A percentile compares a stretch with the other conserved stretches of the same genome.
Evolutionary conservation across 805 yeast species (phyloP).

Genomic region (Metschnikowia henanensis): DNA sequence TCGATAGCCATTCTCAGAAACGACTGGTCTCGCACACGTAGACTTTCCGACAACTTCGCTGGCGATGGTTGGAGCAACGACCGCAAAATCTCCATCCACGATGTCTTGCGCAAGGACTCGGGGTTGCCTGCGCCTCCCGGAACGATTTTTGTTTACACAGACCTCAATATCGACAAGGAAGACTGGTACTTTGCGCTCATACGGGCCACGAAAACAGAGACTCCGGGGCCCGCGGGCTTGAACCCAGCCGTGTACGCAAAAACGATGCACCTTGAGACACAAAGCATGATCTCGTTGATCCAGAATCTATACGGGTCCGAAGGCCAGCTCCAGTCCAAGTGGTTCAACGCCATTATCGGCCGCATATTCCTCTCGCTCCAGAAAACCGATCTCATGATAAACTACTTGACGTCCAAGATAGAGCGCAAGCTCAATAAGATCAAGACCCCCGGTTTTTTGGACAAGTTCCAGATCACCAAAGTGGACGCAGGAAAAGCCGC

Average conservation of each 20-base stretch:
- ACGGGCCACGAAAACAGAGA: conserved; percentile 61
- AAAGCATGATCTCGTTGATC: conserved; percentile 70
- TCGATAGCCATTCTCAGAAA: conserved; percentile 72
- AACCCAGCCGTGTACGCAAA: conserved; percentile 65
- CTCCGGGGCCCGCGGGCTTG: conserved; percentile 13
- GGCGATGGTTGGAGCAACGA: conserved; percentile 6
- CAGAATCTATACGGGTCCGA: conserved; percentile 80
- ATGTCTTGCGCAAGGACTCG: conserved; percentile 24
- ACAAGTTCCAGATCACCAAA: conserved; percentile 72
- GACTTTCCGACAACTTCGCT: conserved; percentile 20
- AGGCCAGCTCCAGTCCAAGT: conserved; percentile 78
- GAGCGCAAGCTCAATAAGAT: conserved; percentile 74
- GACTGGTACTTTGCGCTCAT: conserved; percentile 89
- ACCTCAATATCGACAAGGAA: conserved; percentile 80
- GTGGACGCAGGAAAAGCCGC: conserved; percentile 78
- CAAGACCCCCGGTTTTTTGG: conserved; percentile 84
- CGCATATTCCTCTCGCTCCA: conserved; percentile 77
- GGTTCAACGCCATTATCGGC: conserved; percentile 90
- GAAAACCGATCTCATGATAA: conserved; percentile 64
- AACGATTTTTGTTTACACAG: conserved; percentile 65
- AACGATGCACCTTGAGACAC: conserved; percentile 69
- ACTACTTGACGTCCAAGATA: conserved; percentile 56
- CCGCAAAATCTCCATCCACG: conserved; percentile 23
- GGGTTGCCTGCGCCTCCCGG: conserved; percentile 36
- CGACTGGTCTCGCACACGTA: conserved; percentile 29